phyloP scores from a whole-genome alignment of 2,329 filamentous ascomycete species.

The Claviceps capensis region DNA sequence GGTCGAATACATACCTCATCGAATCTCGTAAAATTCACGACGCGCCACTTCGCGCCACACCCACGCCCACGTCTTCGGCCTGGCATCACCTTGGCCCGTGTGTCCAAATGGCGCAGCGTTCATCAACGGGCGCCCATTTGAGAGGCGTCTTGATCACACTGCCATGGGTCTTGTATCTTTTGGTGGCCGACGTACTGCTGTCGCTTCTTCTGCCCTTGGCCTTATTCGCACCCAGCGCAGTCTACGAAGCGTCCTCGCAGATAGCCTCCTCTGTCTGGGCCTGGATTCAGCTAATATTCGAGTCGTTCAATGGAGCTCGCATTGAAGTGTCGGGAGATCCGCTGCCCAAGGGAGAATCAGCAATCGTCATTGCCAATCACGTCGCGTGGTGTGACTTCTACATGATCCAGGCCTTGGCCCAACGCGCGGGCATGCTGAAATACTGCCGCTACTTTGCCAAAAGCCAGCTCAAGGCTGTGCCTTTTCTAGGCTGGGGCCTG shows the following conservation, averaged over 20 bases:
- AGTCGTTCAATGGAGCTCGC: constrained; percentile 34
- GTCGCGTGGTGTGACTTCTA: constrained; percentile 51
- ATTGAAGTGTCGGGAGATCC: constrained; percentile 39
- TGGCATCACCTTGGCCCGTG: background rate
- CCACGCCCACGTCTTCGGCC: background rate
- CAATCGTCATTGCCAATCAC: constrained; percentile 47
- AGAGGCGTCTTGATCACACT: constrained; percentile 29
- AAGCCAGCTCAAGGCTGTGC: constrained; percentile 42
- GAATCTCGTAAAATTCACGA: background rate
- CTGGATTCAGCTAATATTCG: constrained; percentile 45
- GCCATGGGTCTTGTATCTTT: constrained; percentile 40
- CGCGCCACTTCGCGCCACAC: background rate
- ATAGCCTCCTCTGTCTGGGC: constrained; percentile 42
- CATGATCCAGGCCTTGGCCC: constrained; percentile 45
- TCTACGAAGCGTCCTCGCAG: constrained; percentile 40
- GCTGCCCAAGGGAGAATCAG: constrained; percentile 40
- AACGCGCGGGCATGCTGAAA: constrained; percentile 42
- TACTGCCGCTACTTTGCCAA: constrained; percentile 50
- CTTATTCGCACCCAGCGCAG: constrained; percentile 31
- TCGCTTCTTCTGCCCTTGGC: constrained; percentile 35
- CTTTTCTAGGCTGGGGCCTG: constrained; percentile 49
- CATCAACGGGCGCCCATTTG: constrained; percentile 19
- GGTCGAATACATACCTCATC: background rate
- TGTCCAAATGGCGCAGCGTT: constrained; percentile 7
- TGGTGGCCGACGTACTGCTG: constrained; percentile 35